Base-by-base conservation (phyloP, 768 basidiomycete species). In the Amanita exitialis region DNA sequence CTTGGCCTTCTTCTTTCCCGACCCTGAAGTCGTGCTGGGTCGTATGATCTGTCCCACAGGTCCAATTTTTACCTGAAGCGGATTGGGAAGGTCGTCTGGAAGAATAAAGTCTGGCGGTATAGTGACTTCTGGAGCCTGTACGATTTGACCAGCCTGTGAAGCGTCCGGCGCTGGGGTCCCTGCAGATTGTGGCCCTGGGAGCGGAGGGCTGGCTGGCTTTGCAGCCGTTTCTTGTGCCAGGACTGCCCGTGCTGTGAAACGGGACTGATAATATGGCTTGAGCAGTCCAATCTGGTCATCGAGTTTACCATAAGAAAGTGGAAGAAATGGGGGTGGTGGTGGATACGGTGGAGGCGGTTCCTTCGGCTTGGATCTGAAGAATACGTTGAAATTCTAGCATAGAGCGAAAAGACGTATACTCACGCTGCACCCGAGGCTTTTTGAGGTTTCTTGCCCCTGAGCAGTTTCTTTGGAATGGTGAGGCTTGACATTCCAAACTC, bases 281-380 rank as follows among this genome's bases (percentile, higher is more conserved):
- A 98, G 80, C 35, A 98, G 67, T 7, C 90, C 92, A 56, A 96
- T 90, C 59, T 95, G 92, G 21, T 80, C 69, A 32, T 86, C 83
- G 60, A 86, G 72, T 50, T 78, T 80, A 49, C 68, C 69, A 6
- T 77, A 70, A 1, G 77, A 80, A 58, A 98, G 74, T 1, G 81
- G 82, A 3, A 90, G 64, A 60, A 94, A 90, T 0, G 86, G 75
- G 0, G 86, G 85, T 0, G 93, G 94, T 0, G 86, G 88, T 0
- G 91, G 89, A 63, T 84, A 96, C 4, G 86, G 89, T 2, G 80
- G 80, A 1, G 86, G 87, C 0, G 87, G 86, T 62, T 90, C 86
- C 20, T 69, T 76, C 1, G 84, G 80, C 59, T 80, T 82, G 43
- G 73, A 72, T 48, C 82, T 86, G 55, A 44, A 48, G 34, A 49